Evolutionary conservation across 768 basidiomycete species (phyloP), one percentile per base, ranked within the genome.

Genomic region (Sarcodon aspratus): DNA sequence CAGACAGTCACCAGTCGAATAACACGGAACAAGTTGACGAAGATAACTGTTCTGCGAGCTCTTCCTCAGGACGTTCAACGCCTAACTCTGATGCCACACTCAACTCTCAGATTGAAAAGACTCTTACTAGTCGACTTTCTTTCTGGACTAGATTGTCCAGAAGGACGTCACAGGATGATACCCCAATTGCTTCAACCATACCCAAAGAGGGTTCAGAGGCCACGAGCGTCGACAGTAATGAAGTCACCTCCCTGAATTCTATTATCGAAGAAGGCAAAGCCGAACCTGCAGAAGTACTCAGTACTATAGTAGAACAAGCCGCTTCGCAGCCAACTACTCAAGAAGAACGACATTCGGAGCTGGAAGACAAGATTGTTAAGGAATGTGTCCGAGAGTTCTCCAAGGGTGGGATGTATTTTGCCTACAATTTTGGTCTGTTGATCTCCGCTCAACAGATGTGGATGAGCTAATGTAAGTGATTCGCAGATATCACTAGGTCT

Each of bases 371-470:
- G 63, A 83, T 95, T 42, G 66, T 95, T 9, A 70, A 80, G 18
- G 88, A 94, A 63, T 82, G 80, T 48, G 71, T 90, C 32, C 73
- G 77, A 47, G 83, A 89, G 56, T 90, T 80, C 57, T 71, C 76
- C 11, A 87, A 83, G 56, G 91, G 90, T 9, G 84, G 80, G 43
- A 95, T 96, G 88, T 93, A 85, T 63, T 95, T 90, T 60, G 74
- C 89, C 0, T 85, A 90, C 62, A 80, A 75, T 50, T 92, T 91
- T 55, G 93, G 92, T 85, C 63, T 50, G 70, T 58, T 37, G 33
- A 9, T 9, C 4, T 36, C 12, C 3, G 3, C 13, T 51, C 33
- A 31, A 27, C 9, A 34, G 18, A 13, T 45, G 21, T 12, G 9
- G 12, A 5, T 51, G 5, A 1, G 11, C 7, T 15, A 44, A 34